Base-by-base conservation (phyloP, 345 rosid genomes). In the Arabidopsis suecica region DNA sequence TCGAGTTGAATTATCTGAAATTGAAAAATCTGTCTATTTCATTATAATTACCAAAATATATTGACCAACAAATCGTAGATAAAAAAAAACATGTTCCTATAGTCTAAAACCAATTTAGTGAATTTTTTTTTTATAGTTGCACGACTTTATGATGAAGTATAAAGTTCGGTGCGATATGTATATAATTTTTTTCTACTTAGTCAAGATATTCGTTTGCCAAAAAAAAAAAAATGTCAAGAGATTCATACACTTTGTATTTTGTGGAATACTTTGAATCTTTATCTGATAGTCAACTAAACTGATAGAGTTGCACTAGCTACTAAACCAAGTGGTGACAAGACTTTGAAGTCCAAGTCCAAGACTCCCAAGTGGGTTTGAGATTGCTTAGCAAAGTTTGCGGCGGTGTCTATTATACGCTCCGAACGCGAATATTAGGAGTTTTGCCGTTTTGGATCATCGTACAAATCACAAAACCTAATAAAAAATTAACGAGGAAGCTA, bases 341-440 rank as follows among this genome's bases (percentile, higher is more conserved):
- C 73, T 75, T 67, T 59, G 45, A 68, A 68, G 62, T 75, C 73
- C 47, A 68, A 75, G 53, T 57, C 58, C 13, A 66, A 49, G 14
- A 6, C 18, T 53, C 34, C 34, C 53, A 58, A 48, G 67, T 66
- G 67, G 74, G 49, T 61, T 61, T 68, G 18, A 71, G 20, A 16
- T 7, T 7, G 67, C 8, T 64, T 33, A 55, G 12, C 48, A 54
- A 44, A 45, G 58, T 65, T 23, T 38, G 54, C 25, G 61, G 60
- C 61, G 61, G 47, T 67, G 73, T 49, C 13, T 49, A n/a, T 18
- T 14, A 28, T 61, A 30, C 68, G 65, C 42, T 32, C 12, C 40
- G 3, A 22, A 65, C 33, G 18, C 20, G 18, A 65, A 48, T 65
- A 66, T 12, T 45, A 36, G 3, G 13, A 9, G 12, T 33, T 66